Percentiles rank a stretch among this genome's conserved stretches.
Evolutionary conservation across 1,139 yeast species (phyloP).

Genomic region (Zygoascus sp.): DNA sequence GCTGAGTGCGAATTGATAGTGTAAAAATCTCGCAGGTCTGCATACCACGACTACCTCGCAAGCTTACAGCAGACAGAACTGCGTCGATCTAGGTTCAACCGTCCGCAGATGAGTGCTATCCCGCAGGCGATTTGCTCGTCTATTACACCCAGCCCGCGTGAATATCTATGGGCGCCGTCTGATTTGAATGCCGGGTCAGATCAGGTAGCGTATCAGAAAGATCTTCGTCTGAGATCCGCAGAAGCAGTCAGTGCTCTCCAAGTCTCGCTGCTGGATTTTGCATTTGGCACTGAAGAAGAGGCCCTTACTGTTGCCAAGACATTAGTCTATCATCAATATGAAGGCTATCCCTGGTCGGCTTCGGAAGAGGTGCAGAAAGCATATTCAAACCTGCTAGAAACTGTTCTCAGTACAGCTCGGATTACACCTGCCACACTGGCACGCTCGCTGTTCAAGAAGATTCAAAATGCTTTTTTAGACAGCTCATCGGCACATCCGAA

Average conservation of each 20-base stretch:
- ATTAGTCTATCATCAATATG: slow-evolving; percentile 8
- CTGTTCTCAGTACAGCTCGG: no score
- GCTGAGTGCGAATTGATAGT: no score
- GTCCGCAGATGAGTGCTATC: background rate
- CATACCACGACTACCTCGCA: background rate
- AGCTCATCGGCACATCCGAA: no score
- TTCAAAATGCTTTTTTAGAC: no score
- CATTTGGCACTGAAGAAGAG: background rate
- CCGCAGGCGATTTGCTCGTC: background rate
- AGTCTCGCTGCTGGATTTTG: background rate
- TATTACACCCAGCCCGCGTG: background rate
- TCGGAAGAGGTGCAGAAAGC: background rate
- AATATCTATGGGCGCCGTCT: slow-evolving; percentile 4
- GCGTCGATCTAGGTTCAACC: background rate
- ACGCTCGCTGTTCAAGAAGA: background rate
- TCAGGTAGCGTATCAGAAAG: slow-evolving; percentile 1
- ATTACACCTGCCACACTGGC: slow-evolving; percentile 1
- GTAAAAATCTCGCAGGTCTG: background rate
- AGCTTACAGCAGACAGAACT: background rate
- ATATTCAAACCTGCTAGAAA: background rate
- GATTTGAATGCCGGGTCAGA: slow-evolving; percentile 4
- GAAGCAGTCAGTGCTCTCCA: background rate
- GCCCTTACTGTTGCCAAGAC: background rate
- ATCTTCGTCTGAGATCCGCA: background rate
- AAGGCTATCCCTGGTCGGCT: slow-evolving; percentile 12